Percentiles rank a stretch among this genome's conserved stretches.
phyloP scores from a whole-genome alignment of 495 filamentous ascomycete species.

The Chaetomium tenue region DNA sequence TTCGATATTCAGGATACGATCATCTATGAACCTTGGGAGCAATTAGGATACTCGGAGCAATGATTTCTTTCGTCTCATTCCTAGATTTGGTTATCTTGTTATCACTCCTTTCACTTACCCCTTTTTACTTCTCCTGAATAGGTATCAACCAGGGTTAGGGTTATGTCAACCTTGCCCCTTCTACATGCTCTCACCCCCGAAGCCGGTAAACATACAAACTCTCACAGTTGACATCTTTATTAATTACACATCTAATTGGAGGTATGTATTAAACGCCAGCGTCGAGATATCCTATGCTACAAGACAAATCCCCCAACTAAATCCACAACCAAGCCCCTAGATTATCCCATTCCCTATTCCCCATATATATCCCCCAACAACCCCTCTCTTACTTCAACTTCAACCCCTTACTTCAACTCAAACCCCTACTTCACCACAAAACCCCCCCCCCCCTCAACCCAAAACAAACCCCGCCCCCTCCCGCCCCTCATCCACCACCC shows the following conservation, averaged over 20 bases:
- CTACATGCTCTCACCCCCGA: not conserved
- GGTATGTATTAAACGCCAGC: not conserved
- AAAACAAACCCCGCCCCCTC: conserved; percentile 55
- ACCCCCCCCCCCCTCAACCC: not conserved
- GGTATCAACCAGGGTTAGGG: no score
- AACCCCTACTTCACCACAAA: no score
- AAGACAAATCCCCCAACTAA: no score
- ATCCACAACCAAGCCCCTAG: not conserved
- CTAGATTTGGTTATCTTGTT: no score
- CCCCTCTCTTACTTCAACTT: no score
- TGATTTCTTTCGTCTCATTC: no score
- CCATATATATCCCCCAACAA: conserved; percentile 18
- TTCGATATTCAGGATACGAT: no score
- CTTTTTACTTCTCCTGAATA: not conserved
- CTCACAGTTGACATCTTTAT: no score
- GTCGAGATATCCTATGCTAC: not conserved
- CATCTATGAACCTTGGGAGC: no score
- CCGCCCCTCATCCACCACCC: conserved; percentile 61
- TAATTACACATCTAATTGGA: not conserved
- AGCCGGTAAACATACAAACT: no score
- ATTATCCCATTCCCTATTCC: conserved; percentile 4
- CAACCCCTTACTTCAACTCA: no score
- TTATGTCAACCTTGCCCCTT: not conserved
- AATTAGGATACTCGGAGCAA: no score
- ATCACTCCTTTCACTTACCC: not conserved